Base-by-base conservation (phyloP, 1,284 basidiomycete species). In the Leccinum holopus region DNA sequence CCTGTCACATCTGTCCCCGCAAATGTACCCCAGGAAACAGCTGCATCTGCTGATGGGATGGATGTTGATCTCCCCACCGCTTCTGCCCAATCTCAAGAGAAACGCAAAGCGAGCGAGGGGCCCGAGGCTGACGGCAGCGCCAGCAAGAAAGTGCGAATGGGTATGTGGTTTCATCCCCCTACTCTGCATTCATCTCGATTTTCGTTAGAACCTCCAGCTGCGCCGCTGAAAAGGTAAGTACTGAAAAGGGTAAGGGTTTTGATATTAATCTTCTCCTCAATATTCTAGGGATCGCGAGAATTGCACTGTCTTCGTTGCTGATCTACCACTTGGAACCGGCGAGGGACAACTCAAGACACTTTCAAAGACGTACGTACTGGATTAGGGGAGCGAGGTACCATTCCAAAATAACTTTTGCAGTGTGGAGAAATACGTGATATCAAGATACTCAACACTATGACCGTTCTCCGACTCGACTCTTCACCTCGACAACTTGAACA, bases 231-330 rank as follows among this genome's bases (percentile, higher is more conserved):
- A 76, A 81, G 90, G 90, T 88, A 65, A 16, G 77, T 69, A 49
- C 25, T 54, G 10, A 4, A 16, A 11, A 62, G 5, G 12, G 30
- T 21, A 52, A 33, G 3, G n/a, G 2, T 4, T 5, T 32, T 30
- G 44, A 55, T 39, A 18, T 39, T 61, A 6, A 65, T 10, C 21
- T 58, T 4, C 35, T 18, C 11, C 5, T 18, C 58, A 1, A 41
- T 12, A 7, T 18, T 32, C 1, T 68, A 95, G 97, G 64, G 97
- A 99, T 77, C 93, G 97, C 57, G 97, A 99, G 79, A 93, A 98
- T 69, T 88, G 88, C 44, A 97, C 95, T 0, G 90, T 98, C 2
- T 91, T 98, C 58, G 90, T 98, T 6, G 85, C 88, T 1, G 86
- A 91, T 33, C 78, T 98, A 8, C 86, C 87, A 0, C 54, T 75